These are phyloP conservation scores for Diaporthe ampelina DNA, from an alignment of 2,329 filamentous ascomycete genomes.

Conservation along the genomic window DNA sequence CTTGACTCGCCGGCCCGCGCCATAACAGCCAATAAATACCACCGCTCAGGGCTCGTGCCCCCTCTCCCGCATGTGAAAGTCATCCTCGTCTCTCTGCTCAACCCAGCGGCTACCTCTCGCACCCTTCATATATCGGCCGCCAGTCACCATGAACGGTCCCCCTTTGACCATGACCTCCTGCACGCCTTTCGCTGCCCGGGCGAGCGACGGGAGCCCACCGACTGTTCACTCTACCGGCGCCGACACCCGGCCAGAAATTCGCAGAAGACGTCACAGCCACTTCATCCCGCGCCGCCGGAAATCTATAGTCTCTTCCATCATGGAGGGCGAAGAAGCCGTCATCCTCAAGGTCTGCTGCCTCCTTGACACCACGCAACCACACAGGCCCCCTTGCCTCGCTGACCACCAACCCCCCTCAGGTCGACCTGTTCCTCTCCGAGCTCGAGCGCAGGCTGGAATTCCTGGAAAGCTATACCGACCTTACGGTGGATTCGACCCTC, in stretches of 20 bases:
- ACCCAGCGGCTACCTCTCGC: not conserved
- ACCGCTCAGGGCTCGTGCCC: conserved; percentile 5
- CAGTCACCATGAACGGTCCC: conserved; percentile 31
- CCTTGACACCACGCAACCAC: conserved; percentile 5
- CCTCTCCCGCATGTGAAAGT: conserved; percentile 3
- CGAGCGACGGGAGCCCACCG: conserved; percentile 51
- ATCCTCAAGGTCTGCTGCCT: conserved; percentile 64
- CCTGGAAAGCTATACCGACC: conserved; percentile 88
- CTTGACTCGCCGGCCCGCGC: not conserved
- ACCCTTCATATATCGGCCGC: not conserved
- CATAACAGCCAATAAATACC: conserved; percentile 21
- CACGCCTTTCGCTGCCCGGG: conserved; percentile 1
- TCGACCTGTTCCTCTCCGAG: conserved; percentile 87
- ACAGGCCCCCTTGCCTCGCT: conserved; percentile 22
- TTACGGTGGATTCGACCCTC: conserved; percentile 86
- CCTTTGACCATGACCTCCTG: conserved; percentile 38
- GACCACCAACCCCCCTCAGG: conserved; percentile 55
- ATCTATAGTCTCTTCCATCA: conserved; percentile 71
- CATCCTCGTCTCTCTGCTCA: not conserved
- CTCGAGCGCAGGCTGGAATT: conserved; percentile 89
- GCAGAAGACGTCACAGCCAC: conserved; percentile 69
- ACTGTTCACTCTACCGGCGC: conserved; percentile 30
- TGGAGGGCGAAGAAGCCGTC: conserved; percentile 74
- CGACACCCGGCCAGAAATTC: conserved; percentile 51
- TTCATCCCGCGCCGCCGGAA: conserved; percentile 68